These are phyloP conservation scores for Lyophyllum semitale DNA, from an alignment of 768 basidiomycete genomes.

Conservation along the genomic window DNA sequence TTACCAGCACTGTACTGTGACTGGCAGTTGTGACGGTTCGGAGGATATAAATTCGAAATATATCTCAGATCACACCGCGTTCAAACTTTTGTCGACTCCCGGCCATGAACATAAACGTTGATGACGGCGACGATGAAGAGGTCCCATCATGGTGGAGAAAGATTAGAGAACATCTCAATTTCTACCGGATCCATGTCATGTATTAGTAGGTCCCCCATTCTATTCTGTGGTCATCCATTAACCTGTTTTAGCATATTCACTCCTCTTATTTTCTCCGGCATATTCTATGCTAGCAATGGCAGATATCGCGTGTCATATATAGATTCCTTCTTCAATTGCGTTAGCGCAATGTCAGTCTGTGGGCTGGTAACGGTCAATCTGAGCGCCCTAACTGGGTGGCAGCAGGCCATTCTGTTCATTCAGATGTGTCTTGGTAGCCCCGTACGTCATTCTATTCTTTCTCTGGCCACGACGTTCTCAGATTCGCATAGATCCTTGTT, in stretches of 20 bases:
- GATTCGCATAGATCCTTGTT: slow-evolving; percentile 57
- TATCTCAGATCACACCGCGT: too few species aligned
- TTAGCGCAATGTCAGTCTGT: slow-evolving; percentile 79
- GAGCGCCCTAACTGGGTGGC: slow-evolving; percentile 67
- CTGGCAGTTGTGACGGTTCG: too few species aligned
- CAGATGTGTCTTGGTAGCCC: slow-evolving; percentile 80
- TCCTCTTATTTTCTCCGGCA: slow-evolving; percentile 75
- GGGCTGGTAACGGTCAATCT: slow-evolving; percentile 74
- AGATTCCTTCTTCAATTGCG: slow-evolving; percentile 76
- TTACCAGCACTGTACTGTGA: too few species aligned
- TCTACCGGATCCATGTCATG: slow-evolving; percentile 63
- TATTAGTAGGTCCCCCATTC: slow-evolving; percentile 50
- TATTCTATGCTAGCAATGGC: slow-evolving; percentile 87
- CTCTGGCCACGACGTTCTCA: neutral
- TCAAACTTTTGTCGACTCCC: too few species aligned
- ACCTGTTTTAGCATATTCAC: slow-evolving; percentile 60
- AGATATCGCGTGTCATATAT: slow-evolving; percentile 68
- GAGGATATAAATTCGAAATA: neutral
- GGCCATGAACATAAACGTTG: slow-evolving; percentile 1
- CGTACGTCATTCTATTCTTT: slow-evolving; percentile 43
- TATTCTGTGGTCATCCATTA: slow-evolving; percentile 7
- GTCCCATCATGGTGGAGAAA: slow-evolving; percentile 25
- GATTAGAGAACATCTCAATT: slow-evolving; percentile 58
- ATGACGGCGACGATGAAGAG: slow-evolving; percentile 11
- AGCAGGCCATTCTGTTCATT: slow-evolving; percentile 70